Evolutionary conservation across 495 filamentous ascomycete species (phyloP).

Genomic region (Hypoxylon subgilvum): DNA sequence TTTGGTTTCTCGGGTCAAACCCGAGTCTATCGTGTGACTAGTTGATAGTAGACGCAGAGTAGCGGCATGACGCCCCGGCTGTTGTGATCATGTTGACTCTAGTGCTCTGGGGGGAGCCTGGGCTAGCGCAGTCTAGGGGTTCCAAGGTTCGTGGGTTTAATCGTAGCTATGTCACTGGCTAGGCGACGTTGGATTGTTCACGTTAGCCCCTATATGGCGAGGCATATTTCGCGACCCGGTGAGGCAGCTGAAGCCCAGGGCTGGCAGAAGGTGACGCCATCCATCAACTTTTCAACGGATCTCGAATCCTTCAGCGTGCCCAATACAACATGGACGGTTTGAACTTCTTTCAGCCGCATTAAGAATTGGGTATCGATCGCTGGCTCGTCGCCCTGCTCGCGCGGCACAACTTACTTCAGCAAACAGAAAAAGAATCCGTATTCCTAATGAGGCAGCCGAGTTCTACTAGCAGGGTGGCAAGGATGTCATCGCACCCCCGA

Average conservation of each 20-base stretch:
- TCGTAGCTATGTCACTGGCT: no score
- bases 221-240: no score
- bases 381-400: not conserved
- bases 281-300: not conserved
- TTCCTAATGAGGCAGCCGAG: constrained; percentile 2
- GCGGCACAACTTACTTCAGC: not conserved
- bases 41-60: not conserved
- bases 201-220: not conserved
- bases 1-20: not conserved
- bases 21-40: not conserved
- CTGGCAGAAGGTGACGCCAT: constrained; percentile 2
- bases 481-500: not conserved
- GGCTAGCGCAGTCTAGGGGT: constrained; percentile 5
- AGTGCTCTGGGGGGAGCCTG: constrained; percentile 1
- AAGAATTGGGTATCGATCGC: constrained; percentile 2
- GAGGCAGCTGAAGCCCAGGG: constrained; percentile 19
- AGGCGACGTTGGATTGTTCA: no score
- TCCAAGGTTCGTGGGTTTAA: no score
- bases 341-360: constrained; percentile 28
- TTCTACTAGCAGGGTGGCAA: not conserved
- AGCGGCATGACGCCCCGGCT: not conserved
- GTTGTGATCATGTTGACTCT: not conserved
- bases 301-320: constrained; percentile 9
- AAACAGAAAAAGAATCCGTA: not conserved
- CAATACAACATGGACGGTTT: constrained; percentile 2